These are phyloP conservation scores for Groenewaldozyma sp. DNA, from an alignment of 1,139 yeast genomes.

Conservation along the genomic window DNA sequence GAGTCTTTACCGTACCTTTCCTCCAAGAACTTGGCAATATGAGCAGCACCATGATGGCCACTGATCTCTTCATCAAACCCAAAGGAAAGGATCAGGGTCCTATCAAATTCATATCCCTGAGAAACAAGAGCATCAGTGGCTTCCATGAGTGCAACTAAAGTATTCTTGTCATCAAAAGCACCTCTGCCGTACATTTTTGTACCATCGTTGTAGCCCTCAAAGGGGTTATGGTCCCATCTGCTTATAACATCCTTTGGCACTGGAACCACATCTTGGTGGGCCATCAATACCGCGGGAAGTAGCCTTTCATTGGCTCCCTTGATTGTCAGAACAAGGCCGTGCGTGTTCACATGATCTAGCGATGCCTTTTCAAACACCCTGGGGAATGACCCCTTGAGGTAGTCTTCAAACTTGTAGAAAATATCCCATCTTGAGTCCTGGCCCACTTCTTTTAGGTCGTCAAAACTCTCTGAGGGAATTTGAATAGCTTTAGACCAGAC, in stretches of 20 bases:
- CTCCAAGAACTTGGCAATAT: conserved; percentile 37
- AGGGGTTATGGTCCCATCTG: conserved; percentile 64
- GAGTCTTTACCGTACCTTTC: conserved; percentile 49
- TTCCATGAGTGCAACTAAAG: conserved; percentile 48
- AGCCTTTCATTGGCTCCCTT: conserved; percentile 44
- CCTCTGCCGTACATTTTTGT: conserved; percentile 53
- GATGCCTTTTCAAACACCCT: conserved; percentile 39
- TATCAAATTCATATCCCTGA: conserved; percentile 40
- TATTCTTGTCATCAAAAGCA: conserved; percentile 50
- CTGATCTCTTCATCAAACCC: conserved; percentile 69
- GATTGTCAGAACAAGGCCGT: conserved; percentile 61
- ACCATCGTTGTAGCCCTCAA: conserved; percentile 59
- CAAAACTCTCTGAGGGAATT: conserved; percentile 55
- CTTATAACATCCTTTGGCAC: conserved; percentile 47
- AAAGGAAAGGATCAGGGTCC: conserved; percentile 49
- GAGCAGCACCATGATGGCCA: conserved; percentile 49
- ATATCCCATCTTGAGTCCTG: conserved; percentile 31
- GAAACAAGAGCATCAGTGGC: conserved; percentile 45
- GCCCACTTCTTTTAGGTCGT: conserved; percentile 37
- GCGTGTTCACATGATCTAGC: conserved; percentile 51
- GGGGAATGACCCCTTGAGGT: conserved; percentile 51
- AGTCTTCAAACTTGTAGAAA: conserved; percentile 46
- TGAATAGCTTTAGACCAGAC: conserved; percentile 41
- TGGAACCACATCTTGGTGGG: conserved; percentile 80
- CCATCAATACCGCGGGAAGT: conserved; percentile 59